Conservation (phyloP, 345 rosid genomes). For the Litchi chinensis region DNA sequence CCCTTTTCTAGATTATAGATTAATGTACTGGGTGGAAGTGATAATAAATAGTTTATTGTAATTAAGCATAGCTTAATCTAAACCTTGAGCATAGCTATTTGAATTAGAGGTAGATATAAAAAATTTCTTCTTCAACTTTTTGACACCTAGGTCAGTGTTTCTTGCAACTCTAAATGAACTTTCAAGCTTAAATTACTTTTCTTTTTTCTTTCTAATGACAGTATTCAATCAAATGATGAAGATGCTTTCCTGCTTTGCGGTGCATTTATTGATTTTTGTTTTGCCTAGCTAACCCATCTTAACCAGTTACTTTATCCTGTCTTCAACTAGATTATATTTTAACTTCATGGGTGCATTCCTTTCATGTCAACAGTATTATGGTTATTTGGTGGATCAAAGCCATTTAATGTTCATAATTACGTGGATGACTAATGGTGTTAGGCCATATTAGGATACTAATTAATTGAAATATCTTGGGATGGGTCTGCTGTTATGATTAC, state of each 20-base stretch:
- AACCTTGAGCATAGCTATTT: background rate
- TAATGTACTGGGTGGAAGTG: background rate
- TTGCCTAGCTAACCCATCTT: background rate
- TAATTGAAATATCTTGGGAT: background rate
- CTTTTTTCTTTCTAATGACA: background rate
- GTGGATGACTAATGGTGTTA: background rate
- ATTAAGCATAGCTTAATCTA: background rate
- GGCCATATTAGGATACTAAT: background rate
- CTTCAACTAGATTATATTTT: background rate
- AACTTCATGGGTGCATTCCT: background rate
- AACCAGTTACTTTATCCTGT: background rate
- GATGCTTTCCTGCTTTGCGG: background rate
- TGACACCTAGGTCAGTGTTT: background rate
- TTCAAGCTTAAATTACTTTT: background rate
- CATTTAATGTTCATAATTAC: background rate
- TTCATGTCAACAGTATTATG: background rate
- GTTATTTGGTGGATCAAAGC: background rate
- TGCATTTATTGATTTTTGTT: background rate
- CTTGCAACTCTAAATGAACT: background rate
- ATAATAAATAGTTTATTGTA: background rate
- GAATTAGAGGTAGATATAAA: background rate
- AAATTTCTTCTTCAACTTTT: conserved; percentile 1
- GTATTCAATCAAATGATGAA: background rate
- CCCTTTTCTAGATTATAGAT: conserved; percentile 1
- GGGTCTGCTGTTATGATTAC: conserved; percentile 1